Conservation (phyloP, 2,329 filamentous ascomycete genomes). For the Clarireedia paspali region DNA sequence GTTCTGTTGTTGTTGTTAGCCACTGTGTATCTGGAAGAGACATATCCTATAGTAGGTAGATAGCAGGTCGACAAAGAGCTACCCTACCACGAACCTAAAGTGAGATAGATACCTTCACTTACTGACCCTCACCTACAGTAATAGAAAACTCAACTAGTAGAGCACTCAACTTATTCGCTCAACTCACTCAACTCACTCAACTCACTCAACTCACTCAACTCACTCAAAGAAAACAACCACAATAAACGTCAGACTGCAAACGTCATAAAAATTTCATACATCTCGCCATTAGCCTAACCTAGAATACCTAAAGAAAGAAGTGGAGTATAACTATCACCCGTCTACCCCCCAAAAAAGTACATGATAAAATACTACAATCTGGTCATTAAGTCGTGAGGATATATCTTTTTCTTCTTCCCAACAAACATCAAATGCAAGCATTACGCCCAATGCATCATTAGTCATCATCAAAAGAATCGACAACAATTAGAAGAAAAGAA, state of each 20-base stretch:
- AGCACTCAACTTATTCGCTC: too few species aligned
- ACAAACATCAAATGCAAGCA: neutral
- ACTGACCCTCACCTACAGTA: too few species aligned
- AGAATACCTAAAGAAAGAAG: neutral
- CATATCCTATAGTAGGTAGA: too few species aligned
- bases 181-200: too few species aligned
- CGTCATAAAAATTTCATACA: neutral
- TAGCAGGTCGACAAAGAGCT: too few species aligned
- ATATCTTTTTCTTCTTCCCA: neutral
- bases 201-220: too few species aligned
- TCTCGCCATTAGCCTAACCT: neutral
- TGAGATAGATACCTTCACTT: too few species aligned
- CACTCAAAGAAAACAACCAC: neutral
- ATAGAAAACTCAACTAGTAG: too few species aligned
- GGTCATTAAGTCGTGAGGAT: neutral
- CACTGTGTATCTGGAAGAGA: too few species aligned
- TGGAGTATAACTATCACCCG: neutral
- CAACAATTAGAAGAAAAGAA: neutral
- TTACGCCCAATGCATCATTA: neutral
- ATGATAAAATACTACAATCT: neutral
- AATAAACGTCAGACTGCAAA: neutral
- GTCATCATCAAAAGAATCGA: neutral
- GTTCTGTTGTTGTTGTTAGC: too few species aligned
- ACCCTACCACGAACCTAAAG: too few species aligned
- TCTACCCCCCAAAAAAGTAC: neutral